Evolutionary conservation across 768 basidiomycete genomes (phyloP).

Genomic region (Tylopilus balloui): DNA sequence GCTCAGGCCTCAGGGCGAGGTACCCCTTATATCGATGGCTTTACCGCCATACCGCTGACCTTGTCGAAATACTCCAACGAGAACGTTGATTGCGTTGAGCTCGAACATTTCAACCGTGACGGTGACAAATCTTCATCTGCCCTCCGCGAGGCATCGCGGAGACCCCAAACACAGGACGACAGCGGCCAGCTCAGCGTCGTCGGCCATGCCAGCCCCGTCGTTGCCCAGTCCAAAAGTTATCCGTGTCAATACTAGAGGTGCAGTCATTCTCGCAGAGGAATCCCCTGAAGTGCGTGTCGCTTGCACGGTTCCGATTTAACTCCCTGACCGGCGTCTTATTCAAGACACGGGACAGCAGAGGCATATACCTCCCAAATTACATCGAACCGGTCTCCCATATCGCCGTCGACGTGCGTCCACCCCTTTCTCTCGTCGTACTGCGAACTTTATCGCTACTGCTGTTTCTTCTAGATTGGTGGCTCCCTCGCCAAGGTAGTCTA

Average conservation of each 20-base stretch:
- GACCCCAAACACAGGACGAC: slow-evolving; percentile 15
- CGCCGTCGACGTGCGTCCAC: slow-evolving; percentile 82
- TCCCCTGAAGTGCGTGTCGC: slow-evolving; percentile 75
- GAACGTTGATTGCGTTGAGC: slow-evolving; percentile 6
- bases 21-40: slow-evolving; percentile 5
- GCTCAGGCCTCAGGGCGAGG: neutral
- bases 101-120: slow-evolving; percentile 1
- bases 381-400: slow-evolving; percentile 98
- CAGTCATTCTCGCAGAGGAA: slow-evolving; percentile 89
- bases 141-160: slow-evolving; percentile 5
- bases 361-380: slow-evolving; percentile 96
- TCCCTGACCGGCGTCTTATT: slow-evolving; percentile 14
- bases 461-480: slow-evolving; percentile 85
- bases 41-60: neutral
- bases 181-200: slow-evolving; percentile 10
- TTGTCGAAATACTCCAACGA: neutral
- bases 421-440: neutral
- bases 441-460: neutral
- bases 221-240: slow-evolving; percentile 83
- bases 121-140: slow-evolving; percentile 15
- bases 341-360: slow-evolving; percentile 89
- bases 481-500: slow-evolving; percentile 98
- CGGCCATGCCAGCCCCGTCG: slow-evolving; percentile 48
- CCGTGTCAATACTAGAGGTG: slow-evolving; percentile 92
- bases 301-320: slow-evolving; percentile 1